phyloP scores from a whole-genome alignment of 1,284 basidiomycete genomes.

The Boletus mariae region DNA sequence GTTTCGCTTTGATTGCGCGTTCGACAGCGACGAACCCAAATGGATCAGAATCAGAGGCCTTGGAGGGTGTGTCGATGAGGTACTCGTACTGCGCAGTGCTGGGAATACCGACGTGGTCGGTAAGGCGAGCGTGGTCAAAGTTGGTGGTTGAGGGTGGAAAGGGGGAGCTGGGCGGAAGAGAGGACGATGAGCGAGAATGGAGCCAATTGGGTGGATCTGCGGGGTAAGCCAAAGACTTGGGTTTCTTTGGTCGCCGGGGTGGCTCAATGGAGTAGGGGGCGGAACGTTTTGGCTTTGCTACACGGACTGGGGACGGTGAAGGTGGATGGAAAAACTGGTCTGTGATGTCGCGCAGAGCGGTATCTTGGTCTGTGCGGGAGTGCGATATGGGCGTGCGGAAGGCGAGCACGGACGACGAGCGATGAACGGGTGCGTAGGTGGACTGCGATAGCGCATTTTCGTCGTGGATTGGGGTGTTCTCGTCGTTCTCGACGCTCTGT shows the following conservation, averaged over 20 bases:
- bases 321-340: constrained; percentile 35
- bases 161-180: constrained; percentile 34
- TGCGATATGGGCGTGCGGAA: constrained; percentile 23
- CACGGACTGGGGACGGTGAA: constrained; percentile 29
- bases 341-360: constrained; percentile 30
- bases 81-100: constrained; percentile 18
- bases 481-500: constrained; percentile 25
- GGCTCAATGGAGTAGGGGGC: constrained; percentile 20
- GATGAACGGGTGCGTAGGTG: constrained; percentile 8
- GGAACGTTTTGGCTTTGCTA: constrained; percentile 21
- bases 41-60: constrained; percentile 36
- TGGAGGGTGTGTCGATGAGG: constrained; percentile 19
- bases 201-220: constrained; percentile 34
- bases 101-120: constrained; percentile 3
- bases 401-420: constrained; percentile 16
- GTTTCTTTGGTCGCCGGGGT: constrained; percentile 33
- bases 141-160: constrained; percentile 28
- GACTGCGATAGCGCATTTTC: constrained; percentile 12
- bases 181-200: constrained; percentile 21
- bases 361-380: constrained; percentile 18
- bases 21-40: constrained; percentile 45
- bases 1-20: constrained; percentile 34
- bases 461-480: constrained; percentile 19
- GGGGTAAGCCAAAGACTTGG: constrained; percentile 30
- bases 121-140: constrained; percentile 5